Evolutionary conservation across 2,329 filamentous ascomycete species (phyloP).

Genomic region (Metarhizium guizhouense): DNA sequence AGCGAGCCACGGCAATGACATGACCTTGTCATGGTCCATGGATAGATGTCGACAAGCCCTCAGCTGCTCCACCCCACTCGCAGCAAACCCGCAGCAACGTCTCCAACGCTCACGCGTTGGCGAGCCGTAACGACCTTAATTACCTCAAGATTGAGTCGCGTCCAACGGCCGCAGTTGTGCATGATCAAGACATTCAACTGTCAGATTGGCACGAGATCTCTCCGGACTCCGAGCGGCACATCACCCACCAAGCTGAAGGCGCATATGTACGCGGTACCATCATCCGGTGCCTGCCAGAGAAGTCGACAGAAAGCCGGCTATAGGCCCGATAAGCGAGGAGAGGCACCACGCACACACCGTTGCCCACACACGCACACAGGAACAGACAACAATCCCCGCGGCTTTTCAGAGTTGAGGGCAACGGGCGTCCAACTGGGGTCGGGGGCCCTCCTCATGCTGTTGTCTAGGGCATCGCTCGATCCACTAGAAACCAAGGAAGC

Average conservation of each 20-base stretch:
- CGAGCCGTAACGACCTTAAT: constrained; percentile 5
- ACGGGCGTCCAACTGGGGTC: neutral
- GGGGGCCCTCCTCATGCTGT: neutral
- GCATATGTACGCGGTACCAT: neutral
- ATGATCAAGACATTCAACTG: neutral
- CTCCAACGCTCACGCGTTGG: constrained; percentile 5
- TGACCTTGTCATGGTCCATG: constrained; percentile 1
- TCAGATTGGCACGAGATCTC: neutral
- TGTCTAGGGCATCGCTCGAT: neutral
- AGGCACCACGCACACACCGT: neutral
- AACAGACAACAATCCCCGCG: neutral
- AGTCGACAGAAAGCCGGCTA: neutral
- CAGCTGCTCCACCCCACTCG: constrained; percentile 6
- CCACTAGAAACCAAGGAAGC: neutral
- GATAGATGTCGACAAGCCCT: constrained; percentile 3
- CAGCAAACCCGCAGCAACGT: constrained; percentile 5
- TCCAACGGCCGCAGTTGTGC: constrained; percentile 3
- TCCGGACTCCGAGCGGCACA: constrained; percentile 3
- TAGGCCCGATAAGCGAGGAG: constrained; percentile 7
- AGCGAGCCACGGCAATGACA: constrained; percentile 1
- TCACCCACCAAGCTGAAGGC: neutral
- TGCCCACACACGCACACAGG: constrained; percentile 1
- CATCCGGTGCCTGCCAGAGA: neutral
- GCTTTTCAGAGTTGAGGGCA: neutral
- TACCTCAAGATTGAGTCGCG: neutral